A percentile compares a stretch with the other conserved stretches of the same genome.
Conservation (phyloP, 306 rosid species). For the cucumber (Cucumis sativus) region DNA sequence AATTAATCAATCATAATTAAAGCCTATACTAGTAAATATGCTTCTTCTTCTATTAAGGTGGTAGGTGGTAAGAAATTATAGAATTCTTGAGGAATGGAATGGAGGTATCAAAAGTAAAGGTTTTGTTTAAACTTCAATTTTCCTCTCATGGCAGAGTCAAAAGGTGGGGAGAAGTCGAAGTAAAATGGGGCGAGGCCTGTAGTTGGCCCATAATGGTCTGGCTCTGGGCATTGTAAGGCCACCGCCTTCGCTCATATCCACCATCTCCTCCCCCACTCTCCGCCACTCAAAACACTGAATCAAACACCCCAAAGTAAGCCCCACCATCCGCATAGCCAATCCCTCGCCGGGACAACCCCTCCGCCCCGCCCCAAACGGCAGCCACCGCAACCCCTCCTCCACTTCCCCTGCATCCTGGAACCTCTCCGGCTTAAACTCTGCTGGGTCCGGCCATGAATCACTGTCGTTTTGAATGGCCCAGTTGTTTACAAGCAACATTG, state of each 20-base stretch:
- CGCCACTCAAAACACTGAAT: constrained; percentile 30
- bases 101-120: too few relatives aligned
- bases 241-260: constrained; percentile 16
- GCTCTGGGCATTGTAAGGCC: constrained; percentile 18
- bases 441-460: constrained; percentile 19
- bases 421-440: constrained; percentile 29
- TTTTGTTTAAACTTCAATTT: too few relatives aligned
- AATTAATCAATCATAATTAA: too few relatives aligned
- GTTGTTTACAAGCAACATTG: constrained; percentile 24
- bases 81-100: too few relatives aligned
- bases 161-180: neutral
- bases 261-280: constrained; percentile 3
- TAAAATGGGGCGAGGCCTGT: constrained; percentile 19
- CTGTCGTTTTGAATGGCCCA: constrained; percentile 38
- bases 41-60: too few relatives aligned
- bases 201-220: constrained; percentile 1
- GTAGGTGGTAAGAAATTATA: too few relatives aligned
- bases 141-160: too few relatives aligned
- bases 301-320: constrained; percentile 11
- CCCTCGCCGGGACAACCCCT: constrained; percentile 22
- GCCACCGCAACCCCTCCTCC: neutral
- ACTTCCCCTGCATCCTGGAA: constrained; percentile 4
- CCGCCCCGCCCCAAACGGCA: constrained; percentile 27
- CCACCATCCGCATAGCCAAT: constrained; percentile 6
- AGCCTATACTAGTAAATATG: too few relatives aligned